These are phyloP conservation scores for Stenogyne calaminthoides DNA, from an alignment of 305 asterid species.

Conservation along the genomic window DNA sequence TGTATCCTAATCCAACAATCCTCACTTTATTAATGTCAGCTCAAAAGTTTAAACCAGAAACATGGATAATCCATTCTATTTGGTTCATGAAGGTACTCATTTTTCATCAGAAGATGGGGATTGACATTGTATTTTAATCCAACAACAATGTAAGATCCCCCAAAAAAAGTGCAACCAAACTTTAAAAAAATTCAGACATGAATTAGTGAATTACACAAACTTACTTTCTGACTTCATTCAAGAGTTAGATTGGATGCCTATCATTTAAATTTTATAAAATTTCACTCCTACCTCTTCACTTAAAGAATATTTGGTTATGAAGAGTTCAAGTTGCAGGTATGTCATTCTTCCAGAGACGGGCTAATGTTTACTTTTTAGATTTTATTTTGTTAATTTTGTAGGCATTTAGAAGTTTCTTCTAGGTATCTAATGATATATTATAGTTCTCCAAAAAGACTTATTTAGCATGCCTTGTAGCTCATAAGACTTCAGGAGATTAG, in stretches of 20 bases:
- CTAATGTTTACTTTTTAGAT: neutral
- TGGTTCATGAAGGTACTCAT: neutral
- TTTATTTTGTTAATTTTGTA: neutral
- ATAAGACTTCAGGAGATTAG: neutral
- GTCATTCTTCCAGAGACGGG: neutral
- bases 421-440: neutral
- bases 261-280: neutral
- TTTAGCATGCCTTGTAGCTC: neutral
- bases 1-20: neutral
- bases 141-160: neutral
- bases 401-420: neutral
- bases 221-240: slow-evolving; percentile 13
- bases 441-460: neutral
- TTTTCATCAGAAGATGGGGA: neutral
- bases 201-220: neutral
- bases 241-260: neutral
- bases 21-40: no score
- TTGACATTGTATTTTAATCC: neutral
- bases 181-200: neutral
- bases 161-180: neutral
- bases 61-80: slow-evolving; percentile 5
- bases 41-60: neutral
- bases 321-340: slow-evolving; percentile 1
- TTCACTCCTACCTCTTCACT: neutral
- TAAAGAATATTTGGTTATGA: neutral